Percentiles rank a stretch among this genome's conserved stretches.
Evolutionary conservation across 2,329 filamentous ascomycete genomes (phyloP).

Genomic region (Paradendryphiella salina): DNA sequence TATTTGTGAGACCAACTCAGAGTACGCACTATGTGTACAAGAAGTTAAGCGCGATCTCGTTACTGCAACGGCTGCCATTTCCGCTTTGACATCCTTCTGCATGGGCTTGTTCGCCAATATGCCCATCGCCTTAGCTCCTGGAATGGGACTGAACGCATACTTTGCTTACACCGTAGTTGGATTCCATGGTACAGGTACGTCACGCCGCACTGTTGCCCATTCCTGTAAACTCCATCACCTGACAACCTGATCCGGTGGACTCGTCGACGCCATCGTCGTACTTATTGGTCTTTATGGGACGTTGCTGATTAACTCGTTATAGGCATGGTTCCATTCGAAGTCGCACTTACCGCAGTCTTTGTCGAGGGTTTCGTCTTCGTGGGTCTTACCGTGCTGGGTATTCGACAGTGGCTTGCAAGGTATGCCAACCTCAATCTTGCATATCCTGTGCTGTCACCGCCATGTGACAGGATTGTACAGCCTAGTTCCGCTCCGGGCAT

Average conservation of each 20-base stretch:
- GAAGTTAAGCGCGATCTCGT: slow-evolving; percentile 75
- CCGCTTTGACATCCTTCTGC: slow-evolving; percentile 75
- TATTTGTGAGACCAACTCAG: slow-evolving; percentile 58
- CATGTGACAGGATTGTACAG: slow-evolving; percentile 3
- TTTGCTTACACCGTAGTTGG: slow-evolving; percentile 84
- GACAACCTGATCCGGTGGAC: slow-evolving; percentile 6
- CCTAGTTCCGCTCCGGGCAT: slow-evolving; percentile 32
- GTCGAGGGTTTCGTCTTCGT: slow-evolving; percentile 88
- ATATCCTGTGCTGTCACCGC: neutral
- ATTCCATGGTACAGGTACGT: slow-evolving; percentile 67
- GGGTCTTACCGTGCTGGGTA: slow-evolving; percentile 70
- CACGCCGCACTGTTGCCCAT: slow-evolving; percentile 14
- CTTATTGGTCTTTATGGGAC: slow-evolving; percentile 8
- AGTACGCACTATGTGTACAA: slow-evolving; percentile 65
- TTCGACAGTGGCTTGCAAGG: slow-evolving; percentile 68
- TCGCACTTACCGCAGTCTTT: slow-evolving; percentile 84
- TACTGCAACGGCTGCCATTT: slow-evolving; percentile 82
- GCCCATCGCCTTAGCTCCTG: slow-evolving; percentile 73
- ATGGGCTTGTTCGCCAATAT: slow-evolving; percentile 84
- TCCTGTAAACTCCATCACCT: slow-evolving; percentile 20
- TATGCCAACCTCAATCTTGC: slow-evolving; percentile 11
- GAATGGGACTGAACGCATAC: slow-evolving; percentile 85
- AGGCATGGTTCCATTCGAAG: slow-evolving; percentile 67
- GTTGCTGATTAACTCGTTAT: slow-evolving; percentile 22
- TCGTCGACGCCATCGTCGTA: slow-evolving; percentile 1